Base-by-base conservation (phyloP, 2,329 filamentous ascomycete species). In the Fragosphaeria purpurea region DNA sequence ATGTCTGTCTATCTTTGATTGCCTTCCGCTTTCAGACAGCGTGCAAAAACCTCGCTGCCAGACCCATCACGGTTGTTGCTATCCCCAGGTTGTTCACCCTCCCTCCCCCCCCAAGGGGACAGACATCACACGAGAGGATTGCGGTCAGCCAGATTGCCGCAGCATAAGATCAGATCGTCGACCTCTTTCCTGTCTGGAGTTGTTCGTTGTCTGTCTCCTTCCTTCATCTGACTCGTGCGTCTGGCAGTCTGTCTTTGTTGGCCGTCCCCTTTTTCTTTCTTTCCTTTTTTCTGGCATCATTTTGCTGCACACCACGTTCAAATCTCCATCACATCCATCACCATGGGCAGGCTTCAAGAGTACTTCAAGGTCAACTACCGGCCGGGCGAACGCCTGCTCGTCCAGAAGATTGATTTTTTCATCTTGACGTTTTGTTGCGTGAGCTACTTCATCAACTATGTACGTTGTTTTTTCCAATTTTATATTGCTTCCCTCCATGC, bases 371-470 rank as follows among this genome's bases (percentile, higher is more conserved):
- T 11, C 33, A 47, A 45, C 41, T 57, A 57, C 47, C 42, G 46
- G 46, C 57, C 57, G 59, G 41, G 58, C 70, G 38, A 60, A 72
- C 41, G 58, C 11, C 30, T 47, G 48, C 53, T 58, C 34, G 44
- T 58, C 31, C 55, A 55, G 38, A 58, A 58, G 51, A 52, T 57
- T 45, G 79, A 82, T 60, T 82, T 81, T 58, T 82, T 82, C 64
- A 82, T 82, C 57, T 62, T 83, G 43, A 79, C 75, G 0, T 82
- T 82, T 58, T 82, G 79, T 62, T 83, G 79, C 58, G 59, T 83
- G 46, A 74, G 70, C 56, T 79, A 77, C 58, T 73, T 78, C 50
- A 66, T 74, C 57, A 77, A 77, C 58, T 77, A 77, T 55, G 73
- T 75, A 57, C 38, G 72, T 49, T 13, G 7, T 10, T 13, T 12